Evolutionary conservation across 257 asterid species (phyloP), one percentile per base, ranked within the genome.

Genomic region (Forsythia suspensa): DNA sequence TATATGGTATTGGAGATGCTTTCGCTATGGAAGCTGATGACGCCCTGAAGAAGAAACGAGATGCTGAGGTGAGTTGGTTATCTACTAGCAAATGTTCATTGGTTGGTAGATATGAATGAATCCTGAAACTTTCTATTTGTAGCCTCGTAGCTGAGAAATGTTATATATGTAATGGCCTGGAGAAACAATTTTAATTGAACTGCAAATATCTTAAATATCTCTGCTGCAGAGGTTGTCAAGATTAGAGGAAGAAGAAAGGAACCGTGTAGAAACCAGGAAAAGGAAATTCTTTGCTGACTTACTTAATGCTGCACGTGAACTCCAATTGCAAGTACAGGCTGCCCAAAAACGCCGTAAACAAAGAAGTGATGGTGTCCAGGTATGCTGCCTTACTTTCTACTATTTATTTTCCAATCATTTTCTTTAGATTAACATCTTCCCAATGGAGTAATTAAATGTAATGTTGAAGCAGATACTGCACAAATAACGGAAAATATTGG

Each of bases 331-430:
- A 85, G 89, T 92, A 65, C 98, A 90, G 83, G 97, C 97, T 84
- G 80, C 90, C 86, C 99, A 96, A 87, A 96, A 90, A 82, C 91
- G 97, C 40, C 85, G 99, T 69, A 96, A 94, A 84, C 99, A 94
- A 81, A 92, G 97, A 80, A 94, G 91, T 81, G 99, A 96, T 82
- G 94, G 95, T 81, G 95, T 96, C 83, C 99, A 96, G 97, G 99
- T 80, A 89, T 3, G 93, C 48, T 72, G 48, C 24, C 20, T 72
- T 70, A 70, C 29, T 82, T 81, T 76, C 77, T 44, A 13, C 46
- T 41, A 6, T 52, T 72, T 52, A 0, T 59, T 57, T 67, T 76
- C 73, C 11, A 36, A 38, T 71, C 57, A 6, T 24, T 79, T 70
- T 66, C 40, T 67, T 77, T 57, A 57, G 13, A 36, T 13, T 79